Evolutionary conservation across 1,284 basidiomycete species (phyloP), one percentile per base, ranked within the genome.

Genomic region (Sutorius eximius): DNA sequence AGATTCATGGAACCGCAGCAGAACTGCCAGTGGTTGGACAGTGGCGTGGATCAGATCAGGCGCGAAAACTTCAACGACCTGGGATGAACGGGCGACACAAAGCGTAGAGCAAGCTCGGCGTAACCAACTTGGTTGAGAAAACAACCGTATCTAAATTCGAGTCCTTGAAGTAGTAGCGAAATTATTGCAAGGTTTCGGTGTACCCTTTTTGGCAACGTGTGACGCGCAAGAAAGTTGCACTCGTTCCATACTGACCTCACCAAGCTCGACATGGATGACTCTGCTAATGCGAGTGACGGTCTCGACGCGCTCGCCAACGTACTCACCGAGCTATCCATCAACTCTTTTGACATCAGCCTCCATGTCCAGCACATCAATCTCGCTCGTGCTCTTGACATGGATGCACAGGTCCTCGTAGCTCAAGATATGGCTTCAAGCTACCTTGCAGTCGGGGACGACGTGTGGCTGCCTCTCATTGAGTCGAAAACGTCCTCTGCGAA

Each of bases 291-390:
- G 57, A 68, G 68, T 11, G 68, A 75, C 36, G 66, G 71, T 18
- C 71, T 90, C 45, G 85, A 88, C 52, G 84, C 82, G 12, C 75
- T 90, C 22, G 77, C 81, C 5, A 75, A 79, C 57, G 61, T 85
- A 9, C 77, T 90, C 55, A 80, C 76, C 27, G 70, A 78, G 45
- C 71, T 91, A 16, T 77, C 82, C 3, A 75, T 80, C 49, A 81
- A 79, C 51, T 81, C 87, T 0, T 83, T 82, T 61, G 82, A 87
- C 61, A 63, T 86, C 16, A 68, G 77, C 38, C 72, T 85, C 7
- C 87, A 91, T 72, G 76, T 75, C 1, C 78, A 83, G 62, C 85
- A 89, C 68, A 81, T 91, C 51, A 76, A 75, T 49, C 70, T 89
- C 6, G 80, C 83, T 11, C 76, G 77, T 48, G 76, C 79, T 9